Evolutionary conservation across 2,329 filamentous ascomycete genomes (phyloP).

Genomic region (Neonectria hederae): DNA sequence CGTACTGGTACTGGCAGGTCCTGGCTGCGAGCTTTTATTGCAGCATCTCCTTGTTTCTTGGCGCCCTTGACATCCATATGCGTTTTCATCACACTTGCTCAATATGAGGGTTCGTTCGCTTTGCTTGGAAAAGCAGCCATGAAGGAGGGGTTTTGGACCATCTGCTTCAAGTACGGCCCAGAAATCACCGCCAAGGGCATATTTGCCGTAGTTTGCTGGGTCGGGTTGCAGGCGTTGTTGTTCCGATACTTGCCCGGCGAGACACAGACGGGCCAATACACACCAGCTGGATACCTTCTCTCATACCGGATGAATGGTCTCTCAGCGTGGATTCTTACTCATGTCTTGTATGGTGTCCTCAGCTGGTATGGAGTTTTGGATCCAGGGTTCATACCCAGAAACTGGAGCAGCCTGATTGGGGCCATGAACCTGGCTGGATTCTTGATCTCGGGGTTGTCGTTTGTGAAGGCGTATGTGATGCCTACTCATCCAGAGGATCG

Average conservation of each 20-base stretch:
- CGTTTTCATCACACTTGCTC: constrained; percentile 37
- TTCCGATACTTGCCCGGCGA: constrained; percentile 28
- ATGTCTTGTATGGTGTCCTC: constrained; percentile 43
- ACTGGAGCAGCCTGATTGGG: constrained; percentile 53
- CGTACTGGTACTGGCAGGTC: constrained; percentile 37
- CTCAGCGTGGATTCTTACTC: constrained; percentile 51
- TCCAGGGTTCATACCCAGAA: constrained; percentile 51
- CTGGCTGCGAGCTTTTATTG: constrained; percentile 37
- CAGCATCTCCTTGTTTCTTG: constrained; percentile 35
- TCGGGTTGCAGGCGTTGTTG: constrained; percentile 28
- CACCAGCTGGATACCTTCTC: constrained; percentile 54
- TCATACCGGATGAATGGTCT: constrained; percentile 56
- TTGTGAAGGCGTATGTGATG: constrained; percentile 50
- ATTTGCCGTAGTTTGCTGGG: constrained; percentile 21
- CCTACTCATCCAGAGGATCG: constrained; percentile 53
- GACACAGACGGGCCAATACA: constrained; percentile 49
- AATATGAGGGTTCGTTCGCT: constrained; percentile 34
- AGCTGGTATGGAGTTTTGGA: constrained; percentile 46
- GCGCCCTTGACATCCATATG: constrained; percentile 36
- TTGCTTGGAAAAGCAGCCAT: constrained; percentile 16
- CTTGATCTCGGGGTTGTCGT: constrained; percentile 43
- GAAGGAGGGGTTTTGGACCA: constrained; percentile 30
- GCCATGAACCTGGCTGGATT: constrained; percentile 49
- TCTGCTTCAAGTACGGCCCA: constrained; percentile 30
- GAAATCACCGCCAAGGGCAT: constrained; percentile 28